Conservation (phyloP, 345 rosid species). For the Eucalyptus globulus region DNA sequence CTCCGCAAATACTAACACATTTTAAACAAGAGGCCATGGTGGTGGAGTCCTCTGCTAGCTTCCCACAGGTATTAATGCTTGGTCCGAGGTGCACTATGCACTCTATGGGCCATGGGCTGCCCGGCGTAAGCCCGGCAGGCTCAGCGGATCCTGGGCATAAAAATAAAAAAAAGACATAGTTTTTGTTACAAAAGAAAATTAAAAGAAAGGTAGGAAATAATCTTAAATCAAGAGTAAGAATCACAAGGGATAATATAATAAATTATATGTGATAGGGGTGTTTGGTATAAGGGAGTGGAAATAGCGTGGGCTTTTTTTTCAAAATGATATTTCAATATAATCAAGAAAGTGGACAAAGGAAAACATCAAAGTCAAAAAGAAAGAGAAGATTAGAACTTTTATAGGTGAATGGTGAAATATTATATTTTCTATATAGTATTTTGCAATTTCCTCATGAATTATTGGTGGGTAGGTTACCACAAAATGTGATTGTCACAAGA, state of each 20-base stretch:
- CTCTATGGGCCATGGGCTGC: no score
- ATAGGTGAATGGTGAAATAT: not conserved
- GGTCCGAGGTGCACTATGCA: no score
- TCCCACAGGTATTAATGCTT: no score
- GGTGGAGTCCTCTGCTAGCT: fast-evolving
- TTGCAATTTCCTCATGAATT: not conserved
- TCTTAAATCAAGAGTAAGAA: no score
- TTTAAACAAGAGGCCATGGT: fast-evolving
- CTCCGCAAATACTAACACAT: fast-evolving
- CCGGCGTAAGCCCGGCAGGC: fast-evolving
- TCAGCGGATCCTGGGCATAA: no score
- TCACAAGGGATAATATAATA: no score
- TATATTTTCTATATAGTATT: not conserved
- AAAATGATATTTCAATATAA: not conserved
- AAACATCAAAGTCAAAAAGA: not conserved
- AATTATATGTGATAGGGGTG: no score
- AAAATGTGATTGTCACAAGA: not conserved
- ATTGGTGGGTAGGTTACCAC: not conserved
- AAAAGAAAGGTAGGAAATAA: no score
- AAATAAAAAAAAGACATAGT: no score
- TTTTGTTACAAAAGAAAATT: no score
- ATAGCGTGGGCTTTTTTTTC: fast-evolving
- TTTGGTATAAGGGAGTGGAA: no score
- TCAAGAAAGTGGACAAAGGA: not conserved
- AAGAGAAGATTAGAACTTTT: not conserved